Conservation (phyloP, 2,329 filamentous ascomycete genomes). For the Aspergillus brasiliensis region DNA sequence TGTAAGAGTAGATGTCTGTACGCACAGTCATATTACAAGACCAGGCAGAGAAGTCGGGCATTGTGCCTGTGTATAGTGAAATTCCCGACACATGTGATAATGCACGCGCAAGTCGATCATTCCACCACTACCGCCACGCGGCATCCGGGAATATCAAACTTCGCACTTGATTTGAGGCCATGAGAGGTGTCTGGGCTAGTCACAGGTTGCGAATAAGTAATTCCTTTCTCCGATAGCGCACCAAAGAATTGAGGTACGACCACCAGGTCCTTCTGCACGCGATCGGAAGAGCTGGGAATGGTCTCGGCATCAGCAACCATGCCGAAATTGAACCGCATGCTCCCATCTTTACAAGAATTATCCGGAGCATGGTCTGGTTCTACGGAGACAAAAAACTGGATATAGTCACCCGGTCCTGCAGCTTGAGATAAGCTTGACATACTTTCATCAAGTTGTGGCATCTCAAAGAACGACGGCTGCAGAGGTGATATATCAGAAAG, state of each 20-base stretch:
- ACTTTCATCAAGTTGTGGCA: slow-evolving; percentile 30
- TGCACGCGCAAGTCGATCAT: not conserved
- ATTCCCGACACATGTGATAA: too few species aligned
- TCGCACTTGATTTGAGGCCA: slow-evolving; percentile 30
- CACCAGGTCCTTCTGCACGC: not conserved
- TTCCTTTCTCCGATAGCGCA: slow-evolving; percentile 41
- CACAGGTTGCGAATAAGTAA: slow-evolving; percentile 35
- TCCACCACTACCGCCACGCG: slow-evolving; percentile 27
- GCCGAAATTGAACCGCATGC: not conserved
- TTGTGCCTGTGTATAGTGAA: too few species aligned
- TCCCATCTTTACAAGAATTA: not conserved
- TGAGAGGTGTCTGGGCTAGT: slow-evolving; percentile 6
- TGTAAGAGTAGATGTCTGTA: too few species aligned
- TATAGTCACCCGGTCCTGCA: slow-evolving; percentile 39
- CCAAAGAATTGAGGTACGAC: not conserved
- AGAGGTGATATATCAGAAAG: slow-evolving; percentile 11
- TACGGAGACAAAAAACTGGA: slow-evolving; percentile 44
- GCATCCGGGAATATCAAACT: slow-evolving; percentile 40
- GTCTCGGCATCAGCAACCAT: not conserved
- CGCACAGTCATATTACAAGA: too few species aligned
- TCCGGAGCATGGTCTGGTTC: not conserved
- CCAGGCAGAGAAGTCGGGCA: too few species aligned
- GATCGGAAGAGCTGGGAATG: not conserved
- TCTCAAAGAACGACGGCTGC: slow-evolving; percentile 23
- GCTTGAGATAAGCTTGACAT: slow-evolving; percentile 43